A percentile compares a stretch with the other conserved stretches of the same genome.
phyloP scores from a whole-genome alignment of 371 early-diverging fungal species.

The Mortierella sp. region DNA sequence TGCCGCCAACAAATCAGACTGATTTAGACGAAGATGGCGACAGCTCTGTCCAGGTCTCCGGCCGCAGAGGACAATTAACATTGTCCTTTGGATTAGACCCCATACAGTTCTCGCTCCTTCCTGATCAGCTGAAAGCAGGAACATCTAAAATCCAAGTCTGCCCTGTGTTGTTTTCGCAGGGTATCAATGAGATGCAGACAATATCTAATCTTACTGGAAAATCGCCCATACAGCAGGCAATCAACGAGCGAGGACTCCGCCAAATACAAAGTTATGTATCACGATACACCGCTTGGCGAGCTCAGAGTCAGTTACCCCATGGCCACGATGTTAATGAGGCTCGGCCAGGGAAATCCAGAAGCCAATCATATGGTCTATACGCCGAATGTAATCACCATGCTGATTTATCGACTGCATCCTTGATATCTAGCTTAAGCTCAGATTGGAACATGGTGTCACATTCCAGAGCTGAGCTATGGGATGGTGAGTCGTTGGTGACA shows the following conservation, averaged over 20 bases:
- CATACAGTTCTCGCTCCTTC: slow-evolving; percentile 41
- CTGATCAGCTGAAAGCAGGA: slow-evolving; percentile 32
- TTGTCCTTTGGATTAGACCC: slow-evolving; percentile 47
- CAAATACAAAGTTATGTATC: slow-evolving; percentile 44
- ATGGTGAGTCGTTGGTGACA: slow-evolving; percentile 39
- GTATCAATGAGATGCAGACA: slow-evolving; percentile 56
- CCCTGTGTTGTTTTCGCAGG: slow-evolving; percentile 47
- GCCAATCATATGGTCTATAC: slow-evolving; percentile 12
- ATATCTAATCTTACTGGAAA: slow-evolving; percentile 47
- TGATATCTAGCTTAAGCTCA: slow-evolving; percentile 26
- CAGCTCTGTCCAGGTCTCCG: slow-evolving; percentile 40
- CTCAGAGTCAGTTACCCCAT: slow-evolving; percentile 9
- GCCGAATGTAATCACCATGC: background rate
- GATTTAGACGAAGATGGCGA: slow-evolving; percentile 24
- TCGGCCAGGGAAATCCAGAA: background rate
- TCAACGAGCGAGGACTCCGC: slow-evolving; percentile 45
- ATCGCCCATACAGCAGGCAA: slow-evolving; percentile 29
- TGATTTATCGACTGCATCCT: slow-evolving; percentile 27
- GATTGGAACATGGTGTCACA: slow-evolving; percentile 53
- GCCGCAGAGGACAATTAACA: slow-evolving; percentile 34
- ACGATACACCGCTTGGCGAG: slow-evolving; percentile 33
- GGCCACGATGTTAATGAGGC: background rate
- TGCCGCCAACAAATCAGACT: background rate
- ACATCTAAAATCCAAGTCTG: slow-evolving; percentile 34
- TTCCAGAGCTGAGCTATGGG: slow-evolving; percentile 26